Evolutionary conservation across 2,329 filamentous ascomycete species (phyloP).

Genomic region (Xylariaceae sp.): DNA sequence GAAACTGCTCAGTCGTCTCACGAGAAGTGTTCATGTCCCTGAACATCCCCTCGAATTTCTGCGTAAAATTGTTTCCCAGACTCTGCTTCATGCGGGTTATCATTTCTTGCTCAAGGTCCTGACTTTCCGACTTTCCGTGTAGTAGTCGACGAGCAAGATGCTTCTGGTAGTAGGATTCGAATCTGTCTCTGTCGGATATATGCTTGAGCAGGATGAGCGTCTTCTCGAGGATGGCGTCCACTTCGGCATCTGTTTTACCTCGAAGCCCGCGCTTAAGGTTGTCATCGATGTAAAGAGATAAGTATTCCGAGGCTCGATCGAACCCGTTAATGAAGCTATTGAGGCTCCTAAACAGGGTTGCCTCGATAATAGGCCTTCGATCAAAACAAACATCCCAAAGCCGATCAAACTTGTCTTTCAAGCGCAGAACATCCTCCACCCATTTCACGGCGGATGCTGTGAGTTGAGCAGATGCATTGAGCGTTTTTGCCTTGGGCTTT

Average conservation of each 20-base stretch:
- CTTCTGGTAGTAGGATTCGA: conserved; percentile 97
- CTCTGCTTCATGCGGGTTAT: conserved; percentile 96
- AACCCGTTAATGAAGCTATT: conserved; percentile 93
- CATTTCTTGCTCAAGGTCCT: conserved; percentile 92
- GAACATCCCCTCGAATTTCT: conserved; percentile 95
- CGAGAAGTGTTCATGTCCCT: conserved; percentile 87
- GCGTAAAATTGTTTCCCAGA: conserved; percentile 87
- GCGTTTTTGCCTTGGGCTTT: conserved; percentile 44
- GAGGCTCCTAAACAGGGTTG: conserved; percentile 79
- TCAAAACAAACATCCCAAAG: conserved; percentile 71
- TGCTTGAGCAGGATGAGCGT: conserved; percentile 85
- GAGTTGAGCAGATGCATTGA: conserved; percentile 64
- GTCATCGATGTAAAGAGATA: conserved; percentile 95
- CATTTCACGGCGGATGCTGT: conserved; percentile 86
- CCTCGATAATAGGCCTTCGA: conserved; percentile 71
- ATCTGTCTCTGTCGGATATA: conserved; percentile 85
- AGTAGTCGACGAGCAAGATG: conserved; percentile 84
- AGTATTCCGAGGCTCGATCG: conserved; percentile 76
- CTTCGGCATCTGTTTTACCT: conserved; percentile 83
- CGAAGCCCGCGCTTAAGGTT: conserved; percentile 91
- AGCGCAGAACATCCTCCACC: conserved; percentile 81
- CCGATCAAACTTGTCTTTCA: conserved; percentile 86
- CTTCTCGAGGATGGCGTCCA: conserved; percentile 80
- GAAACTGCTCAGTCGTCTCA: conserved; percentile 74
- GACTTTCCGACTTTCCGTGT: conserved; percentile 82